Conservation (phyloP, 768 basidiomycete species). For the Leccinum incarnatum region DNA sequence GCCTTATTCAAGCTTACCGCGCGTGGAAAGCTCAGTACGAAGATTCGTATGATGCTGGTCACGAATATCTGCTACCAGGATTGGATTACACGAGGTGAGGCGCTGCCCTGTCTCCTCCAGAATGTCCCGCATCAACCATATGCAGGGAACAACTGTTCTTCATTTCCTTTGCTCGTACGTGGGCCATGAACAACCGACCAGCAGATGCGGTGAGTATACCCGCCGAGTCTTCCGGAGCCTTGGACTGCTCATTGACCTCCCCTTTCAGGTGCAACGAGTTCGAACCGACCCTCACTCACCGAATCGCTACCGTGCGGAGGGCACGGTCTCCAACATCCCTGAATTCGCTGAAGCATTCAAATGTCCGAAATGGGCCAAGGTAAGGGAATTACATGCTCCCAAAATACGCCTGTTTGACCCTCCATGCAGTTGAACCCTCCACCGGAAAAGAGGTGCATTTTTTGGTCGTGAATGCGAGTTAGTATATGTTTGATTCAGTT, state of each 20-base stretch:
- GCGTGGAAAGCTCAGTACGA: conserved; percentile 86
- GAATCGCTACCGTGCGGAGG: conserved; percentile 72
- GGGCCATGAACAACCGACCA: conserved; percentile 80
- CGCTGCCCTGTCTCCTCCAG: neutral
- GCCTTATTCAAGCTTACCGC: conserved; percentile 80
- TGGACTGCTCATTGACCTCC: neutral
- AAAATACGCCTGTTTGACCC: neutral
- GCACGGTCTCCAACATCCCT: conserved; percentile 82
- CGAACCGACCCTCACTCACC: conserved; percentile 91
- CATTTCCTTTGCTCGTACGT: conserved; percentile 84
- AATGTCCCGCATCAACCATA: neutral
- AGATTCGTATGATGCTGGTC: conserved; percentile 52
- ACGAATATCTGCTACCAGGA: conserved; percentile 80
- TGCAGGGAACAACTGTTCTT: conserved; percentile 90
- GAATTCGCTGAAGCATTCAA: conserved; percentile 88
- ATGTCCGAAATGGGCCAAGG: conserved; percentile 74
- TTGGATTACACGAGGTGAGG: conserved; percentile 67
- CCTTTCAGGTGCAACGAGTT: conserved; percentile 63
- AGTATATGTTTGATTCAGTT: conserved; percentile 5
- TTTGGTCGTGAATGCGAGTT: conserved; percentile 56
- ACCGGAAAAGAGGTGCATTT: conserved; percentile 68
- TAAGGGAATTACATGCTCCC: conserved; percentile 31
- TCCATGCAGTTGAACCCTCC: conserved; percentile 74
- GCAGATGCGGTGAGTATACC: conserved; percentile 33
- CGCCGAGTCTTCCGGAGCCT: neutral